These are phyloP conservation scores for Fonsecaea monophora DNA, from an alignment of 2,329 filamentous ascomycete genomes.

Conservation along the genomic window DNA sequence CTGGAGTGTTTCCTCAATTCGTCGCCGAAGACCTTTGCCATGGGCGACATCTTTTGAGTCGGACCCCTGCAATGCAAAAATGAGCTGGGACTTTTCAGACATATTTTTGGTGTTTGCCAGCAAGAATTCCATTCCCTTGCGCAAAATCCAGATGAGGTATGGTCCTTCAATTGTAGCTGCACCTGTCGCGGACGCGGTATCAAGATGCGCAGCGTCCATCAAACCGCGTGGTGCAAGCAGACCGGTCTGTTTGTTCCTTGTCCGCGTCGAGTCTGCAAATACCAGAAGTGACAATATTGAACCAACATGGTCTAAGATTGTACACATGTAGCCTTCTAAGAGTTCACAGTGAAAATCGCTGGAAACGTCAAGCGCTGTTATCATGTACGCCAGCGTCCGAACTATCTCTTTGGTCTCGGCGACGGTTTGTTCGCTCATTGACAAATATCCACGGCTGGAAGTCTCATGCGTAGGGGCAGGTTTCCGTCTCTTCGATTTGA, in stretches of 20 bases:
- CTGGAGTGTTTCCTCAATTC: conserved; percentile 46
- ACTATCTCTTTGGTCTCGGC: conserved; percentile 10
- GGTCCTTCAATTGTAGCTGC: conserved; percentile 46
- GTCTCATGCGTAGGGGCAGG: not conserved
- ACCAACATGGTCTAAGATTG: conserved; percentile 38
- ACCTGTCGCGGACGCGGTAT: conserved; percentile 37
- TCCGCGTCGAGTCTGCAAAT: conserved; percentile 24
- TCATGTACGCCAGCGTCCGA: conserved; percentile 27
- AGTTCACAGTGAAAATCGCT: conserved; percentile 24
- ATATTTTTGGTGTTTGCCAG: conserved; percentile 26
- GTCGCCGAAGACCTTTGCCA: conserved; percentile 7
- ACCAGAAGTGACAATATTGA: conserved; percentile 36
- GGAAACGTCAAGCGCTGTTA: conserved; percentile 29
- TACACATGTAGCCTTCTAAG: conserved; percentile 34
- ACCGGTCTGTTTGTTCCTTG: conserved; percentile 10
- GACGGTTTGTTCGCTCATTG: not conserved
- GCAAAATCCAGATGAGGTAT: conserved; percentile 47
- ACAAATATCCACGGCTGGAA: not conserved
- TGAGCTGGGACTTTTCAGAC: conserved; percentile 32
- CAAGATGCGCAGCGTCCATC: conserved; percentile 36
- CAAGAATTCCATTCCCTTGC: conserved; percentile 43
- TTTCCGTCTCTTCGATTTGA: conserved; percentile 9
- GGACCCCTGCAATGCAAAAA: conserved; percentile 26
- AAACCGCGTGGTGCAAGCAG: conserved; percentile 45
- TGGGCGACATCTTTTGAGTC: not conserved